Evolutionary conservation across 495 filamentous ascomycete genomes (phyloP).

Genomic region (Podospora pseudopauciseta): DNA sequence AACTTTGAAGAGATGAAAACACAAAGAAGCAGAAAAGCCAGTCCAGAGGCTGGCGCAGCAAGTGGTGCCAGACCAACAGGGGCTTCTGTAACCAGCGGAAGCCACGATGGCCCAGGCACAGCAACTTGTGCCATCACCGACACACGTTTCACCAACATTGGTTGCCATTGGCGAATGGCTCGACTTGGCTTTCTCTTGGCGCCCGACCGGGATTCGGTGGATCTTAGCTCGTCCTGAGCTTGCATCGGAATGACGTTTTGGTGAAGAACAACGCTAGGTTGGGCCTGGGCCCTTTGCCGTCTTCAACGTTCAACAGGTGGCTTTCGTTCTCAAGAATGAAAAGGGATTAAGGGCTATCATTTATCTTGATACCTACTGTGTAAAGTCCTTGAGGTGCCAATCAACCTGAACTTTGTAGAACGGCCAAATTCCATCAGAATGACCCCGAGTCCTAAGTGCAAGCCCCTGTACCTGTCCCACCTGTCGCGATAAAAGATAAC

Average conservation of each 20-base stretch:
- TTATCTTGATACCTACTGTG: too few species aligned
- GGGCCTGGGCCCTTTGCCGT: too few species aligned
- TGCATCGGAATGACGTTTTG: too few species aligned
- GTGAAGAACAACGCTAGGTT: too few species aligned
- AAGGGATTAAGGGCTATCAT: too few species aligned
- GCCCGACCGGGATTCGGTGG: neutral
- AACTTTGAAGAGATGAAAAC: neutral
- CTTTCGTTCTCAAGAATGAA: too few species aligned
- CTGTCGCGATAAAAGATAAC: neutral
- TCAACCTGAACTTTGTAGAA: neutral
- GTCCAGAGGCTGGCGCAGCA: neutral
- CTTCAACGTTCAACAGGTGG: too few species aligned
- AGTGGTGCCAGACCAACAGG: neutral
- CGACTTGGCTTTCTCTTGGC: neutral
- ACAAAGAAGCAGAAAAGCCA: neutral
- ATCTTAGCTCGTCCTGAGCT: neutral
- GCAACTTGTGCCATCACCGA: conserved; percentile 5
- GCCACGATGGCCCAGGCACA: conserved; percentile 1
- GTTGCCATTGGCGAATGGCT: conserved; percentile 32
- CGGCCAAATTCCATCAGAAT: too few species aligned
- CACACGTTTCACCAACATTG: conserved; percentile 24
- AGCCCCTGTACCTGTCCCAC: neutral
- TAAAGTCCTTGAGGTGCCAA: too few species aligned
- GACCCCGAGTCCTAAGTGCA: neutral
- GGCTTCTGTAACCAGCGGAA: conserved; percentile 6